A percentile compares a stretch with the other conserved stretches of the same genome.
These are phyloP conservation scores for Kwoniella newhampshirensis DNA, from an alignment of 768 basidiomycete species.

Conservation along the genomic window DNA sequence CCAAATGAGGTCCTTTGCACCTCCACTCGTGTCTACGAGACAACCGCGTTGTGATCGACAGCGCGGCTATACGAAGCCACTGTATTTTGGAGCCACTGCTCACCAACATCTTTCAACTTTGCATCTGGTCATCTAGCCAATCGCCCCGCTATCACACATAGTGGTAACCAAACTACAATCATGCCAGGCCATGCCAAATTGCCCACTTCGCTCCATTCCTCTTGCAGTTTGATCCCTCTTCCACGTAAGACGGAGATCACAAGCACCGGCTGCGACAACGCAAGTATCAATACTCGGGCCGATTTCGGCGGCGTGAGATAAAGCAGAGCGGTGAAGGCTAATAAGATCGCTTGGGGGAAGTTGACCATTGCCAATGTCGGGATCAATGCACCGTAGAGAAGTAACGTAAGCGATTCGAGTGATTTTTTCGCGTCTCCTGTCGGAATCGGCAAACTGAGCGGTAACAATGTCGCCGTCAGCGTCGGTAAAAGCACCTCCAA, in stretches of 20 bases:
- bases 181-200: slow-evolving; percentile 39
- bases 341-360: slow-evolving; percentile 77
- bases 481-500: no score
- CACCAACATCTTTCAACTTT: no score
- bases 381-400: slow-evolving; percentile 80
- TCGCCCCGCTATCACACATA: slow-evolving; percentile 20
- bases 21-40: no score
- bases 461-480: no score
- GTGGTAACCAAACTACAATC: slow-evolving; percentile 32
- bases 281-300: slow-evolving; percentile 1
- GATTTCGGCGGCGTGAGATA: slow-evolving; percentile 21
- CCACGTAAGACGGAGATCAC: slow-evolving; percentile 1
- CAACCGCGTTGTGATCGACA: no score
- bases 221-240: slow-evolving; percentile 12
- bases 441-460: slow-evolving; percentile 22
- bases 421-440: neutral
- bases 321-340: slow-evolving; percentile 58
- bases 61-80: no score
- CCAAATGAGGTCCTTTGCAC: no score
- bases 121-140: no score
- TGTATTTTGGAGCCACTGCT: no score
- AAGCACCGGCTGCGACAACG: slow-evolving; percentile 9
- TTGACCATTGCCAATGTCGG: slow-evolving; percentile 85
- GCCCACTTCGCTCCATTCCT: slow-evolving; percentile 29
- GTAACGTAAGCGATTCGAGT: slow-evolving; percentile 65